Percentiles rank a stretch among this genome's conserved stretches.
phyloP scores from a whole-genome alignment of 1,139 yeast genomes.

The Scheffersomyces cryptocercus region DNA sequence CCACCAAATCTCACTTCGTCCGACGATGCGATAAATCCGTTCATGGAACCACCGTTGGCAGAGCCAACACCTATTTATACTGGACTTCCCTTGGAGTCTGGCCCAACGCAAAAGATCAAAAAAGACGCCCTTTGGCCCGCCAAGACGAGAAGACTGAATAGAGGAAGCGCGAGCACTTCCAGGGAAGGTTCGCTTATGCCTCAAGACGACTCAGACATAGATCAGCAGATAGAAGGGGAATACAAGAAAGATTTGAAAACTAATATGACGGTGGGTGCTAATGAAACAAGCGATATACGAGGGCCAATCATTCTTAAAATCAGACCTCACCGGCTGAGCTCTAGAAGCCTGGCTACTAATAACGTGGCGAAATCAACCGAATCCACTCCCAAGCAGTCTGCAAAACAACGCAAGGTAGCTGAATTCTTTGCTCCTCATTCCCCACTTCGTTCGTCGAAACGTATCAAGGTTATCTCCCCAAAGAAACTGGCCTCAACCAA shows the following conservation, averaged over 20 bases:
- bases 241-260: constrained; percentile 5
- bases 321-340: neutral
- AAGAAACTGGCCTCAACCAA: constrained; percentile 33
- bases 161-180: constrained; percentile 6
- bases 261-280: constrained; percentile 8
- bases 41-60: constrained; percentile 62
- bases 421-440: neutral
- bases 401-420: constrained; percentile 1
- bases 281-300: constrained; percentile 9
- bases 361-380: neutral
- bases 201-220: constrained; percentile 2
- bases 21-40: constrained; percentile 11
- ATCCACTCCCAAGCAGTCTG: constrained; percentile 4
- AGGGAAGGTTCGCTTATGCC: constrained; percentile 7
- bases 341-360: neutral
- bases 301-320: constrained; percentile 10
- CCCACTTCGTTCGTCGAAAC: constrained; percentile 16
- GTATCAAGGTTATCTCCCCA: constrained; percentile 46
- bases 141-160: constrained; percentile 15
- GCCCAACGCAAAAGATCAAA: constrained; percentile 57
- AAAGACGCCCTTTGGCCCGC: constrained; percentile 53
- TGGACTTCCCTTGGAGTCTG: constrained; percentile 65
- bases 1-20: too few relatives aligned
- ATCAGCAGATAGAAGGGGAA: constrained; percentile 1
- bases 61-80: constrained; percentile 56